phyloP scores from a whole-genome alignment of 1,284 basidiomycete species.

The Trametes polyzona region DNA sequence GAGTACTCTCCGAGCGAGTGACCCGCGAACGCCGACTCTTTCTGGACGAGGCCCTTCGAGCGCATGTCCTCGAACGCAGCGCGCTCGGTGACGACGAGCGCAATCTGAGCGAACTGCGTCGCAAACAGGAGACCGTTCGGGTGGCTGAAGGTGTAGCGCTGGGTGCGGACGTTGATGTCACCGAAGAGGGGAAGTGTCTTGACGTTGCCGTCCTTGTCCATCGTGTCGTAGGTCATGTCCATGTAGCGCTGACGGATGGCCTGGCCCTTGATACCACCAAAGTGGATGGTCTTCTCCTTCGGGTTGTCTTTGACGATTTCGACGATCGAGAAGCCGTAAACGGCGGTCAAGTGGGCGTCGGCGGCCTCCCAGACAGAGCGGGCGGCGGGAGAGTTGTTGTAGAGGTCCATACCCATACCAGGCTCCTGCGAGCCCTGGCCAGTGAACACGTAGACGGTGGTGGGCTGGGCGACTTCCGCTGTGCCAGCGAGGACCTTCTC shows the following conservation, averaged over 20 bases:
- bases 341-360: constrained; percentile 89
- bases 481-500: constrained; percentile 93
- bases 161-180: constrained; percentile 90
- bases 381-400: constrained; percentile 90
- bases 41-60: constrained; percentile 92
- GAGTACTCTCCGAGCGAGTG: constrained; percentile 99
- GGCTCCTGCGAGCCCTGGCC: constrained; percentile 98
- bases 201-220: constrained; percentile 94
- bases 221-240: constrained; percentile 98
- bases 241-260: constrained; percentile 98
- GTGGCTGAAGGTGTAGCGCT: constrained; percentile 96
- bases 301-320: constrained; percentile 99
- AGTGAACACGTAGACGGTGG: constrained; percentile 97
- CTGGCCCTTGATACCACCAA: constrained; percentile 98
- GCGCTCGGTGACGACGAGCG: constrained; percentile 96
- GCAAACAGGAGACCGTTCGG: constrained; percentile 95
- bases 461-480: constrained; percentile 91
- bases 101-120: constrained; percentile 98
- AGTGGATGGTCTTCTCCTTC: constrained; percentile 97
- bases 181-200: constrained; percentile 94
- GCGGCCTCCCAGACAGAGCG: constrained; percentile 97
- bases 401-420: constrained; percentile 99
- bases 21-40: constrained; percentile 92
- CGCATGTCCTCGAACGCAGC: constrained; percentile 99
- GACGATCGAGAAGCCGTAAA: constrained; percentile 97